Evolutionary conservation across 805 yeast species (phyloP), one percentile per base, ranked within the genome.

Genomic region (Candida arabinofermentans): DNA sequence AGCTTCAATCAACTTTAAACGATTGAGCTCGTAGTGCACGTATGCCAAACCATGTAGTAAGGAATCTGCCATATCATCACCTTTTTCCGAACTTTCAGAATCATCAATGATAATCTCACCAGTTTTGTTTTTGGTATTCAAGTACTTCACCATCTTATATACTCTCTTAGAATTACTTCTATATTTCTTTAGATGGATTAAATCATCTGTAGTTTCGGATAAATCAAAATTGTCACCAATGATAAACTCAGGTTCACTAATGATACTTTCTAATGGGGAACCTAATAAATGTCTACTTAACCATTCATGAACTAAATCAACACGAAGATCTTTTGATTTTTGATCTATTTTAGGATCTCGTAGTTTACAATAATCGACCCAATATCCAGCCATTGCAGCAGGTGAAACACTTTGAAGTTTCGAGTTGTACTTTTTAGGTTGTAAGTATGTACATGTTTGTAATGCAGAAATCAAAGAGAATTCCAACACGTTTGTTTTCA

Each of bases 61-160:
- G 1, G 83, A 69, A 55, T 83, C 90, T 8, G 80, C 74, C 41
- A 82, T 61, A 55, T 83, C 90, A 55, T 83, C 90, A 33, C 75
- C 74, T 54, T 82, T 82, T 24, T 43, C 48, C 3, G 27, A 39
- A 7, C 53, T 49, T 39, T 53, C 55, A 7, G 39, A 27, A 18
- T 46, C 49, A 21, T 38, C 43, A 8, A 41, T 35, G 12, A 39
- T 46, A 26, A 29, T 36, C 24, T 44, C 16, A 6, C 17, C 36
- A 4, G n/a, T 13, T 2, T 14, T 16, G 30, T 55, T 55, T 5
- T 41, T 18, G 4, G 40, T 32, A 41, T 62, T 62, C 8, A 65
- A 31, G 21, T 46, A 40, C 7, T 32, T 33, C 41, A 59, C 55
- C 38, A 58, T 44, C 29, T 59, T 59, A 43, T 53, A 60, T 4